Evolutionary conservation across 2,329 filamentous ascomycete genomes (phyloP).

Genomic region (Podosphaera aphanis): DNA sequence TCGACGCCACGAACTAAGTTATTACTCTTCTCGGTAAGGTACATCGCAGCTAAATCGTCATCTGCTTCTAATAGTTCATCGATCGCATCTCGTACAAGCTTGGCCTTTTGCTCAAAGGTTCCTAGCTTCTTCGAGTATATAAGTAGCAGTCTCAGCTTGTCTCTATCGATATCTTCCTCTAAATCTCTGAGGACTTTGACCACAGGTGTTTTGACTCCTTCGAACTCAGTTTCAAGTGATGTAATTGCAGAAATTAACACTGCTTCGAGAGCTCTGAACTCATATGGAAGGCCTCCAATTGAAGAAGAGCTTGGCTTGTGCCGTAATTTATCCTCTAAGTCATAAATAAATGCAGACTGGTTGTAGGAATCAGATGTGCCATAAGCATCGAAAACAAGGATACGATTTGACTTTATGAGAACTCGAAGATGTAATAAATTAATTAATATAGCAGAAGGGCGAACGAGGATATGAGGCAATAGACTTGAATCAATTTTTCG

Average conservation of each 20-base stretch:
- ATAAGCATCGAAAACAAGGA: constrained; percentile 89
- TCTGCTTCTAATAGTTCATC: constrained; percentile 90
- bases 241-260: constrained; percentile 84
- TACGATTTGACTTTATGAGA: constrained; percentile 80
- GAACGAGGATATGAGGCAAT: constrained; percentile 82
- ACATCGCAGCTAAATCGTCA: constrained; percentile 87
- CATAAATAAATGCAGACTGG: constrained; percentile 94
- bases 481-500: constrained; percentile 95
- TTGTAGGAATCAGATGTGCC: constrained; percentile 86
- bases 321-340: constrained; percentile 74
- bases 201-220: constrained; percentile 78
- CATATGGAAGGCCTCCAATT: constrained; percentile 57
- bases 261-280: constrained; percentile 86
- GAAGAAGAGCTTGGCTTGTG: constrained; percentile 43
- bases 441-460: constrained; percentile 77
- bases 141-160: constrained; percentile 74
- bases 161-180: constrained; percentile 88
- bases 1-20: constrained; percentile 52
- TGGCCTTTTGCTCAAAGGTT: constrained; percentile 92
- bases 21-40: constrained; percentile 66
- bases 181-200: constrained; percentile 71
- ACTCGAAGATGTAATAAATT: constrained; percentile 93
- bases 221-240: constrained; percentile 81
- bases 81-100: constrained; percentile 79
- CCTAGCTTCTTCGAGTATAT: constrained; percentile 89